Evolutionary conservation across 257 asterid species (phyloP).

Genomic region (Solanum acaule): DNA sequence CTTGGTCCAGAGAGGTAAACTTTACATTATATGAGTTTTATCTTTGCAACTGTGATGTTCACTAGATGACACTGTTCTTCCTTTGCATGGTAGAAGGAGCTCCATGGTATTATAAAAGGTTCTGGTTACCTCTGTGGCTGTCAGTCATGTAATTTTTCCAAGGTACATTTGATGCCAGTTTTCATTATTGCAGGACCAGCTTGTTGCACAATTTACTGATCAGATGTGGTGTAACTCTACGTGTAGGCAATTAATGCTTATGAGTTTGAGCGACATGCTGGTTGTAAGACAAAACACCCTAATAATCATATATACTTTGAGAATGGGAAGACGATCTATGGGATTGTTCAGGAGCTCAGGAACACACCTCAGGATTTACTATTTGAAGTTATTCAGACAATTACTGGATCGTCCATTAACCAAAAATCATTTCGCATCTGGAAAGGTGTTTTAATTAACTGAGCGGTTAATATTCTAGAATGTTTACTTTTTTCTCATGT

Average conservation of each 20-base stretch:
- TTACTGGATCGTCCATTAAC: conserved; percentile 22
- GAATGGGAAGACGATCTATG: conserved; percentile 28
- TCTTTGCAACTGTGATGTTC: neutral
- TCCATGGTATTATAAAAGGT: conserved; percentile 16
- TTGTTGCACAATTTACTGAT: neutral
- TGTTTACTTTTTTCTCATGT: neutral
- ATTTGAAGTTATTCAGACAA: conserved; percentile 23
- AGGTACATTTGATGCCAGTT: conserved; percentile 3
- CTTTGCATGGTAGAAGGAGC: conserved; percentile 19
- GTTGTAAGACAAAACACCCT: conserved; percentile 29
- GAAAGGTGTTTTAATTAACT: conserved; percentile 14
- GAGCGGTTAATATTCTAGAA: neutral
- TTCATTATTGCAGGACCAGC: neutral
- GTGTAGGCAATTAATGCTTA: conserved; percentile 26
- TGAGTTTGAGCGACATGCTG: conserved; percentile 35
- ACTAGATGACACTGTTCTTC: neutral
- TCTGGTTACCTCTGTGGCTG: conserved; percentile 32
- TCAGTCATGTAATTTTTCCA: conserved; percentile 19
- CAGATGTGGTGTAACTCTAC: neutral
- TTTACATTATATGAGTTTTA: neutral
- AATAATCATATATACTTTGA: conserved; percentile 28
- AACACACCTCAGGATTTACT: conserved; percentile 17
- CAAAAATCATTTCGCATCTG: conserved; percentile 21
- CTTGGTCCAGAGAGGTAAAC: conserved; percentile 20
- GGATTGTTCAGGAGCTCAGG: conserved; percentile 30